Evolutionary conservation across 192 early-diverging fungal genomes (phyloP), one percentile per base, ranked within the genome.

Genomic region (Mortierella claussenii): DNA sequence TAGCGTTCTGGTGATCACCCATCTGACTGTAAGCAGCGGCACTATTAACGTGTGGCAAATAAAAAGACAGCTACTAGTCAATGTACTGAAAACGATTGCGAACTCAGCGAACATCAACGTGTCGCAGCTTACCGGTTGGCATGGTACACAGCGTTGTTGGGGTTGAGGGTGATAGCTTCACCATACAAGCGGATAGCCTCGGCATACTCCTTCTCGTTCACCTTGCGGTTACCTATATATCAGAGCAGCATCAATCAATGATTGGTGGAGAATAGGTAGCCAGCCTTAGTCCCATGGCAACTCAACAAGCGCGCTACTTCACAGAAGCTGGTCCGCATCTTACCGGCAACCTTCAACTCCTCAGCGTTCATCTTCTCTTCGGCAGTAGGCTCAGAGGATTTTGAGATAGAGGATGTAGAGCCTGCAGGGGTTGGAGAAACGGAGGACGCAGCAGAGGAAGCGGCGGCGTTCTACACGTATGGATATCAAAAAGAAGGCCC

Each of bases 1-100:
- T 91, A 17, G 98, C 95, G 55, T 90, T 87, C 20, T 90, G 86
- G 80, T 95, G 93, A 62, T 97, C 87, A 43, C 90, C 91, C 61
- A 85, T 85, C 83, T 97, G 95, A 69, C 89, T 94, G 81, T 96
- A 91, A 2, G 98, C 97, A 32, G 98, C 98, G 33, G 98, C 96
- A 76, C 94, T 94, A 44, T 48, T 44, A 3, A 42, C 20, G 31
- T 31, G 36, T 23, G 13, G 27, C 21, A 36, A 52, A 20, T 53
- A 17, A 21, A 15, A 53, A 2, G 67, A 37, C 13, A 23, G 33
- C 18, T 27, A 60, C 37, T 13, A 28, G n/a, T n/a, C n/a, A n/a
- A n/a, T n/a, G n/a, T n/a, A n/a, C n/a, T n/a, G n/a, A n/a, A n/a
- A n/a, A n/a, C n/a, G n/a, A n/a, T n/a, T n/a, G n/a, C n/a, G n/a